phyloP scores from a whole-genome alignment of 1,284 basidiomycete species.

The Rhodotorula sp. region DNA sequence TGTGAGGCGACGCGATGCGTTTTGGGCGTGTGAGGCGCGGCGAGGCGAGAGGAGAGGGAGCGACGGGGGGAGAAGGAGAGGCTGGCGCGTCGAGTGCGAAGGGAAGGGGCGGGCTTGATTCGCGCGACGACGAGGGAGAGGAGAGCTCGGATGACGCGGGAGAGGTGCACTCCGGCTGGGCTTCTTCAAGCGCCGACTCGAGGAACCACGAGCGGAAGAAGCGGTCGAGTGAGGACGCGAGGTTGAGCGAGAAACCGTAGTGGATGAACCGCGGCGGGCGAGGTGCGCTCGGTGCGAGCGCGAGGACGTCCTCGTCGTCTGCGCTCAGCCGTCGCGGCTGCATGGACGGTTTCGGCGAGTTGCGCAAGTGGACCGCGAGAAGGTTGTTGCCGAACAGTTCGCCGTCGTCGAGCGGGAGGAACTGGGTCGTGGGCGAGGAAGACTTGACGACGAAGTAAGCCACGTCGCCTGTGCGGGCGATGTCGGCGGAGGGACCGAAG shows the following conservation, averaged over 20 bases:
- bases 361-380: slow-evolving; percentile 6
- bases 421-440: not conserved
- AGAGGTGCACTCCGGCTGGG: not conserved
- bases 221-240: slow-evolving; percentile 24
- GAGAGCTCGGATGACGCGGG: not conserved
- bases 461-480: not conserved
- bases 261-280: not conserved
- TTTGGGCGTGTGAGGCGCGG: not conserved
- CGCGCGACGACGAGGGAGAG: not conserved
- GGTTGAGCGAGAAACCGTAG: not conserved
- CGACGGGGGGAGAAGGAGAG: not conserved
- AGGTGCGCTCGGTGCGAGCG: not conserved
- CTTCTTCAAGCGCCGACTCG: not conserved
- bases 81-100: not conserved
- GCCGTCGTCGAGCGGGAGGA: slow-evolving; percentile 26
- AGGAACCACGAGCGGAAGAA: slow-evolving; percentile 16
- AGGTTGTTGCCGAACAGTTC: slow-evolving; percentile 25
- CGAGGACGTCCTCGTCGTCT: not conserved
- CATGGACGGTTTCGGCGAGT: not conserved
- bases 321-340: not conserved
- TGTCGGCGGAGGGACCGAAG: not conserved
- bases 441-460: slow-evolving; percentile 6
- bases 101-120: not conserved
- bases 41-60: not conserved
- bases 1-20: not conserved